These are phyloP conservation scores for Lojkania enalia DNA, from an alignment of 2,329 filamentous ascomycete species.

Conservation along the genomic window DNA sequence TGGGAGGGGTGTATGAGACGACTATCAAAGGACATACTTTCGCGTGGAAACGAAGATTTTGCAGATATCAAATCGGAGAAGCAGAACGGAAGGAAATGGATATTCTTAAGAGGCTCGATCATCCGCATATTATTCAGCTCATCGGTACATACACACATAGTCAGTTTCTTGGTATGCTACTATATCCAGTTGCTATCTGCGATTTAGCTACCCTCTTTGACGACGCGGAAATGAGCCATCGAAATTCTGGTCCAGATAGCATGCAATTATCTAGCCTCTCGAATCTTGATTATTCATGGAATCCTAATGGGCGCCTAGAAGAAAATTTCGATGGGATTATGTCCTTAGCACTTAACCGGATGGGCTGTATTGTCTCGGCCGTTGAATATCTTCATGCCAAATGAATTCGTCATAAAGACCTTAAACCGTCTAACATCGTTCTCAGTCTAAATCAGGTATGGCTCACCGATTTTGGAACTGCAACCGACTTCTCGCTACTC, in stretches of 20 bases:
- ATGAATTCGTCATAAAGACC: slow-evolving; percentile 26
- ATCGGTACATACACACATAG: slow-evolving; percentile 25
- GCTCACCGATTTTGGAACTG: slow-evolving; percentile 28
- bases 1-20: slow-evolving; percentile 26
- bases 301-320: too few species aligned
- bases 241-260: slow-evolving; percentile 7
- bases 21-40: slow-evolving; percentile 14
- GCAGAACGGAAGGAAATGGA: slow-evolving; percentile 26
- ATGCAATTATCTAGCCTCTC: not conserved
- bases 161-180: slow-evolving; percentile 18
- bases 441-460: slow-evolving; percentile 16
- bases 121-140: slow-evolving; percentile 25
- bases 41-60: slow-evolving; percentile 23
- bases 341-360: not conserved
- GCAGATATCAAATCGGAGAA: slow-evolving; percentile 14
- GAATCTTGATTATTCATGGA: not conserved
- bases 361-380: slow-evolving; percentile 23
- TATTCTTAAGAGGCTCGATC: slow-evolving; percentile 24
- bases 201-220: slow-evolving; percentile 25
- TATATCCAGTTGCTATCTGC: slow-evolving; percentile 25
- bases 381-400: slow-evolving; percentile 24
- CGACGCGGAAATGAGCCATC: slow-evolving; percentile 18
- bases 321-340: not conserved
- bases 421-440: slow-evolving; percentile 24
- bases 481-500: slow-evolving; percentile 26